phyloP scores from a whole-genome alignment of 352 stramenopile species.

The Aphanomyces euteiches region DNA sequence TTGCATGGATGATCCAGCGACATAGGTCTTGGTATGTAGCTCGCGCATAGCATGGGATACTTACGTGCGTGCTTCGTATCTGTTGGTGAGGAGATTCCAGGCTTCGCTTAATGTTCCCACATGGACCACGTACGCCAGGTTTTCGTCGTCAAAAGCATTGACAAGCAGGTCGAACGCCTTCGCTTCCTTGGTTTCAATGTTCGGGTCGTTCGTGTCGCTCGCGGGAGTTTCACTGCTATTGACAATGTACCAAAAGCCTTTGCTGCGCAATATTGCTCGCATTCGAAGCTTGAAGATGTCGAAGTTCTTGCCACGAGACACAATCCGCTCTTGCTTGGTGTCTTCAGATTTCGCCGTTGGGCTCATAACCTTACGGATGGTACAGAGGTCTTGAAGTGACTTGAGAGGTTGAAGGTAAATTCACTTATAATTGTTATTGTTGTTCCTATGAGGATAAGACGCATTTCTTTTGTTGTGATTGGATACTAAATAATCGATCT shows the following conservation, averaged over 20 bases:
- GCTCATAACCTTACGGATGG: background rate
- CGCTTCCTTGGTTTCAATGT: background rate
- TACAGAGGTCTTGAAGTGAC: background rate
- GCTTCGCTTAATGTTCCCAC: background rate
- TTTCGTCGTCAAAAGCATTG: background rate
- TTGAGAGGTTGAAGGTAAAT: slow-evolving; percentile 3
- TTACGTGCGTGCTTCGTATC: background rate
- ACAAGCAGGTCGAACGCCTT: background rate
- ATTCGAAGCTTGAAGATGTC: slow-evolving; percentile 1
- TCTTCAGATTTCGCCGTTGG: background rate
- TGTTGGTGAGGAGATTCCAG: background rate
- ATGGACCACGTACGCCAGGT: background rate
- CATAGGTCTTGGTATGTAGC: background rate
- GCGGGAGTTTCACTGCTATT: background rate
- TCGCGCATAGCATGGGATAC: background rate
- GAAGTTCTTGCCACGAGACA: background rate
- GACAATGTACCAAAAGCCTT: background rate
- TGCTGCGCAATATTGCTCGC: background rate
- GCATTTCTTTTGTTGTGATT: no score
- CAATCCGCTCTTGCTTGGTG: background rate
- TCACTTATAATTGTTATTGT: background rate
- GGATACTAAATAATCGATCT: no score
- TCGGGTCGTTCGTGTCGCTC: background rate
- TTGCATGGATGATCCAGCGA: slow-evolving; percentile 2
- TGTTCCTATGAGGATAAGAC: background rate